These are phyloP conservation scores for Tolypocladium tropicale DNA, from an alignment of 2,329 filamentous ascomycete genomes.

Conservation along the genomic window DNA sequence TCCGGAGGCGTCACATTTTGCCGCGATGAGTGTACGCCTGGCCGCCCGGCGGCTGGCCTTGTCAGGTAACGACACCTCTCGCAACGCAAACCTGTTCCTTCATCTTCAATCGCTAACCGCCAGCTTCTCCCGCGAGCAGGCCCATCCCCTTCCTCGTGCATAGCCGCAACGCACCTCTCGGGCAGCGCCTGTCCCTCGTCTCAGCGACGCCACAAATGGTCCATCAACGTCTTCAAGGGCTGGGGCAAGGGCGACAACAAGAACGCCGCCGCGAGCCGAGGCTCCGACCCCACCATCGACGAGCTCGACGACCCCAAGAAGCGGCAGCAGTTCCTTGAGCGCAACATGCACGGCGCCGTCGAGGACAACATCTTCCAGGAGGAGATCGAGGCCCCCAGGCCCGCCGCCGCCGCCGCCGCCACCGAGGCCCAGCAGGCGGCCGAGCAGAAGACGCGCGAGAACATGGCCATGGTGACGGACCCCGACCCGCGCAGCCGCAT, in stretches of 20 bases:
- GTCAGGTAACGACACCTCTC: slow-evolving; percentile 38
- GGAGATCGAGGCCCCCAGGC: slow-evolving; percentile 30
- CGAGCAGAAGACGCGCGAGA: slow-evolving; percentile 31
- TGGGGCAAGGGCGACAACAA: slow-evolving; percentile 20
- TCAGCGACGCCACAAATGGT: slow-evolving; percentile 32
- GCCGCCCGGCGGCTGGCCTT: slow-evolving; percentile 51
- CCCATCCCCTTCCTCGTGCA: slow-evolving; percentile 7
- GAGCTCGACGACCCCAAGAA: slow-evolving; percentile 33
- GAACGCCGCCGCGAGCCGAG: slow-evolving; percentile 18
- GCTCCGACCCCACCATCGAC: slow-evolving; percentile 12
- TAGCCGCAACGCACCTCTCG: background rate
- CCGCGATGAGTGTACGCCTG: slow-evolving; percentile 53
- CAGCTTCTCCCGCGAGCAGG: slow-evolving; percentile 10
- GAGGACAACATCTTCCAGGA: slow-evolving; percentile 56
- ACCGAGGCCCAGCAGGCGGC: slow-evolving; percentile 13
- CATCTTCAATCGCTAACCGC: slow-evolving; percentile 4
- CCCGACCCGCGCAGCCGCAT: slow-evolving; percentile 63
- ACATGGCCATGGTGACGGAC: slow-evolving; percentile 56
- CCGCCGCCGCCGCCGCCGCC: slow-evolving; percentile 7
- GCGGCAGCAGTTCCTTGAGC: slow-evolving; percentile 29
- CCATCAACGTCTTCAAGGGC: slow-evolving; percentile 27
- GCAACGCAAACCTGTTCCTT: background rate
- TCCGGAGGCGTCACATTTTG: background rate
- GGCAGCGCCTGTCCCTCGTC: slow-evolving; percentile 1
- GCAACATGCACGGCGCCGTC: slow-evolving; percentile 29